Evolutionary conservation across 139 green algal genomes (phyloP).

Genomic region (Micractinium sp.): DNA sequence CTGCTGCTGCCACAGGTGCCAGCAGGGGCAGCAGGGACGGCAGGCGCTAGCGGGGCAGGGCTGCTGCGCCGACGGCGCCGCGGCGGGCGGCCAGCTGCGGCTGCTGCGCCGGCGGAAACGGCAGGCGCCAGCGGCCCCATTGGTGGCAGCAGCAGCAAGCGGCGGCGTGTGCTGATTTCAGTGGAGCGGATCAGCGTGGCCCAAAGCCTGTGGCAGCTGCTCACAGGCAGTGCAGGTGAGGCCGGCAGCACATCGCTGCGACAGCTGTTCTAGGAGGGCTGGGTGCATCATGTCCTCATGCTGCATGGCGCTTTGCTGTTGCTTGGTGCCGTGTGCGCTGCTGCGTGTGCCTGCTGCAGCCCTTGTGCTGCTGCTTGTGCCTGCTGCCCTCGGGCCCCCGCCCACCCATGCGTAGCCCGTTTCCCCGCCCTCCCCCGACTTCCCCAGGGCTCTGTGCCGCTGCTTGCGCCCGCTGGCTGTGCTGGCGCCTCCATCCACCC

Average conservation of each 20-base stretch:
- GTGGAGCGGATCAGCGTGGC: neutral
- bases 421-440: no score
- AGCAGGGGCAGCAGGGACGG: neutral
- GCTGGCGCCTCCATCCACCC: neutral
- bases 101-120: neutral
- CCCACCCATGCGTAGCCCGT: neutral
- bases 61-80: neutral
- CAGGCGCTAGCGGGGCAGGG: neutral
- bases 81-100: neutral
- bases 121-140: neutral
- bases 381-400: neutral
- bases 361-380: neutral
- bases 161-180: neutral
- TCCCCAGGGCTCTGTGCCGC: no score
- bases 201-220: constrained; percentile 3
- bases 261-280: no score
- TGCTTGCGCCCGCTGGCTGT: no score
- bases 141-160: neutral
- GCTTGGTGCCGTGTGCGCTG: neutral
- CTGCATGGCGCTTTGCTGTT: no score
- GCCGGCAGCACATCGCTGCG: no score
- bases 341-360: no score
- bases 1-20: neutral
- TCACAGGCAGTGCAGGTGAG: neutral
- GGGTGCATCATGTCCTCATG: no score